Percentiles rank a stretch among this genome's conserved stretches.
phyloP scores from a whole-genome alignment of 2,329 filamentous ascomycete genomes.

The Huntiella decipiens region DNA sequence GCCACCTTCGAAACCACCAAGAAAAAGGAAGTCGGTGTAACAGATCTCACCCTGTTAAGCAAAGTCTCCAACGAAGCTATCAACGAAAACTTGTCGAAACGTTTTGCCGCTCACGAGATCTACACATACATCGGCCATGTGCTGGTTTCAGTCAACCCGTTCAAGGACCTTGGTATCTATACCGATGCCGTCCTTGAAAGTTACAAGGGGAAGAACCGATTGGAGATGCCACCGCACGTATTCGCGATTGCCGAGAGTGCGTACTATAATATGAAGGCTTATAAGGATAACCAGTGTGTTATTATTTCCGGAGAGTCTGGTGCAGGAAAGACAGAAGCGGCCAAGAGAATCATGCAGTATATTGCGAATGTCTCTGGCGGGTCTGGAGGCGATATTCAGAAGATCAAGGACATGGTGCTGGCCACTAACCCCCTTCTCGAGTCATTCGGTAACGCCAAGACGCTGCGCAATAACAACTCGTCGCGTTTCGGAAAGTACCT shows the following conservation, averaged over 20 bases:
- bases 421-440: conserved; percentile 94
- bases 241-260: conserved; percentile 91
- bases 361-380: conserved; percentile 93
- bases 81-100: conserved; percentile 96
- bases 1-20: conserved; percentile 89
- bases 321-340: conserved; percentile 94
- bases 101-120: conserved; percentile 93
- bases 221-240: conserved; percentile 89
- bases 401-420: conserved; percentile 98
- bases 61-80: conserved; percentile 99
- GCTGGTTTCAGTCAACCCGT: conserved; percentile 95
- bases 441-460: conserved; percentile 97
- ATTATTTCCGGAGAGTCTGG: conserved; percentile 98
- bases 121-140: conserved; percentile 99
- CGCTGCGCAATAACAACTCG: conserved; percentile 94
- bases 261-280: conserved; percentile 99
- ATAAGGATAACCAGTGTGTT: conserved; percentile 96
- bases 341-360: conserved; percentile 98
- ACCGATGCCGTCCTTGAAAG: conserved; percentile 83
- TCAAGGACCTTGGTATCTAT: conserved; percentile 93
- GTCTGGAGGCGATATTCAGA: conserved; percentile 66
- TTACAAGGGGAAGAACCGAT: conserved; percentile 90
- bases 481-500: conserved; percentile 97
- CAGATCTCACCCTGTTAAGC: conserved; percentile 89
- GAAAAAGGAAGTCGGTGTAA: conserved; percentile 98